A percentile compares a stretch with the other conserved stretches of the same genome.
Conservation (phyloP, 2,329 filamentous ascomycete species). For the Endoconidiophora laricicola region DNA sequence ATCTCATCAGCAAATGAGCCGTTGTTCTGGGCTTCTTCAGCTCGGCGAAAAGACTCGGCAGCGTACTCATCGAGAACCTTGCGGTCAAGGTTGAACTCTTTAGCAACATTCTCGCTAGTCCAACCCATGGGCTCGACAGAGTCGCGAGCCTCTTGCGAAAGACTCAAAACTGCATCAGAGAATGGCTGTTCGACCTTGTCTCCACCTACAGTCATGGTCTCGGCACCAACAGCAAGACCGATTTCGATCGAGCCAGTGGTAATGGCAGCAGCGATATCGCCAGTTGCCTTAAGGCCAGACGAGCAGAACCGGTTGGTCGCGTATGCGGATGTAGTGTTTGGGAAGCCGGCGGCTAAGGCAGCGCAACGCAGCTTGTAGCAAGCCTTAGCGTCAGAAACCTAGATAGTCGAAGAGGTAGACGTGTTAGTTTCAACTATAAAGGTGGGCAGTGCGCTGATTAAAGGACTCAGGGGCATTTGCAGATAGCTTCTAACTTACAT, state of each 20-base stretch:
- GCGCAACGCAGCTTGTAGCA: conserved; percentile 85
- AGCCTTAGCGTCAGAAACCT: conserved; percentile 72
- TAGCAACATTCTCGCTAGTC: conserved; percentile 89
- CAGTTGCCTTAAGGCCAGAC: conserved; percentile 84
- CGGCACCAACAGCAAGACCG: conserved; percentile 75
- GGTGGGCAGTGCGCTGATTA: background rate
- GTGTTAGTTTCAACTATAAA: background rate
- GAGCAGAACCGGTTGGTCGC: conserved; percentile 94
- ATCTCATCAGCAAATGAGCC: conserved; percentile 93
- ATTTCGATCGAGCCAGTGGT: conserved; percentile 63
- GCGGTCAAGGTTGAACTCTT: conserved; percentile 72
- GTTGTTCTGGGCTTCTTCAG: conserved; percentile 77
- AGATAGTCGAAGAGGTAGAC: background rate
- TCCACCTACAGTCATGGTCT: conserved; percentile 66
- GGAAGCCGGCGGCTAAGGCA: conserved; percentile 70
- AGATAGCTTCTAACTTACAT: conserved; percentile 38
- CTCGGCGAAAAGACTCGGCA: conserved; percentile 71
- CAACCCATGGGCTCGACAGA: conserved; percentile 95
- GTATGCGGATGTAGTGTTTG: conserved; percentile 69
- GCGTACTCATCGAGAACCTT: conserved; percentile 73
- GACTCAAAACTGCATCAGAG: conserved; percentile 46
- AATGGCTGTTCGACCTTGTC: conserved; percentile 28
- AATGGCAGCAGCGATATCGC: conserved; percentile 88
- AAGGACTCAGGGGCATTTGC: background rate
- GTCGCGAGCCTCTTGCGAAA: conserved; percentile 62